Conservation (phyloP, 371 early-diverging fungal genomes). For the Mucor indicus region DNA sequence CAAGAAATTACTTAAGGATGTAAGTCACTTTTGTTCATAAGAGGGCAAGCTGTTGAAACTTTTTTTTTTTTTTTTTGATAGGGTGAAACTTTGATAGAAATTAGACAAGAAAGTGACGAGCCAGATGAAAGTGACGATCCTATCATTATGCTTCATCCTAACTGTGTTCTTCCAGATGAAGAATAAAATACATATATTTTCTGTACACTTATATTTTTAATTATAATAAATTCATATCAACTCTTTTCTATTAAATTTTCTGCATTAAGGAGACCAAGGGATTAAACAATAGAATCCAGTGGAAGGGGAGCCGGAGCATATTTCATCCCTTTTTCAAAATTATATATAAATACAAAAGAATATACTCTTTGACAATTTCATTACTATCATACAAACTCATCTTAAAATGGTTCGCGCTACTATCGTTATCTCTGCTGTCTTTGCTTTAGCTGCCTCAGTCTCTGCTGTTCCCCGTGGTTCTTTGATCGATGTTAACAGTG, state of each 20-base stretch:
- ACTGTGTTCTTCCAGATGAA: constrained; percentile 38
- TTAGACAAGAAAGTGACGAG: constrained; percentile 35
- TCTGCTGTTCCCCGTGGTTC: constrained; percentile 8
- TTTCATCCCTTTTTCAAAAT: no score
- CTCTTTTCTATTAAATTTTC: no score
- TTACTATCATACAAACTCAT: not conserved
- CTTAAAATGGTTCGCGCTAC: constrained; percentile 17
- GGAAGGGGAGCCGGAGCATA: no score
- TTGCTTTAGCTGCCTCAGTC: constrained; percentile 4
- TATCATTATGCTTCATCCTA: constrained; percentile 64
- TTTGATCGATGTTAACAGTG: no score
- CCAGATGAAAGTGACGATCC: constrained; percentile 29
- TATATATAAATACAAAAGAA: no score
- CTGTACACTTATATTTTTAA: no score
- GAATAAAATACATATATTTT: no score
- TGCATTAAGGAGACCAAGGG: no score
- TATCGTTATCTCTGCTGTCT: constrained; percentile 13
- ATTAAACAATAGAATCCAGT: no score
- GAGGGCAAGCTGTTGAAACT: no score
- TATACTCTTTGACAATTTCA: not conserved
- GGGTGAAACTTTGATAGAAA: constrained; percentile 48
- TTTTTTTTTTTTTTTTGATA: constrained; percentile 4
- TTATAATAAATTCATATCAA: no score
- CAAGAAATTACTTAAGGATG: constrained; percentile 70
- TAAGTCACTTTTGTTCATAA: constrained; percentile 29